A percentile compares a stretch with the other conserved stretches of the same genome.
These are phyloP conservation scores for Fagus sylvatica DNA, from an alignment of 306 rosid species.

Conservation along the genomic window DNA sequence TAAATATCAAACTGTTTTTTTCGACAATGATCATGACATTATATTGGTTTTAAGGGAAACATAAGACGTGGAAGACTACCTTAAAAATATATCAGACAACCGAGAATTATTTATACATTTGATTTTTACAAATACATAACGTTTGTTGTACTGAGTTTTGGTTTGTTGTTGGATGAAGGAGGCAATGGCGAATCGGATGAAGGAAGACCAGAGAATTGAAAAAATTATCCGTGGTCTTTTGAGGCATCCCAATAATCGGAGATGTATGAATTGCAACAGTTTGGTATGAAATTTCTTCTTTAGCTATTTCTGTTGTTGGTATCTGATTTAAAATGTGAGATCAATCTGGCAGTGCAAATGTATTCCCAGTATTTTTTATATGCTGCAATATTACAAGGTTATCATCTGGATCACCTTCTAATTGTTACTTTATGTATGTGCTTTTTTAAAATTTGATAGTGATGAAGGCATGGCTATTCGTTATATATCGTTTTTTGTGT, in stretches of 20 bases:
- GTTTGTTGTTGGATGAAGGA: slow-evolving; percentile 13
- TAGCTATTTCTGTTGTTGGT: not conserved
- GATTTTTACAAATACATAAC: not conserved
- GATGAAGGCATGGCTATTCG: not conserved
- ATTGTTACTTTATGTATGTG: not conserved
- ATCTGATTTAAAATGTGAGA: not conserved
- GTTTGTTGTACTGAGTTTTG: not conserved
- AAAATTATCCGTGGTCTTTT: slow-evolving; percentile 60
- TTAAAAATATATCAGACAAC: not conserved
- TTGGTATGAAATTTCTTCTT: slow-evolving; percentile 50
- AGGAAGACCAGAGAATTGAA: slow-evolving; percentile 74
- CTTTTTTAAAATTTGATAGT: not conserved
- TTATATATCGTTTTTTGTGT: not conserved
- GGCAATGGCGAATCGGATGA: slow-evolving; percentile 56
- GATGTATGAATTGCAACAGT: slow-evolving; percentile 85
- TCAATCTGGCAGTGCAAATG: not conserved
- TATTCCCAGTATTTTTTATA: not conserved
- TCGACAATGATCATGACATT: not conserved
- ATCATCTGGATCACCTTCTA: not conserved
- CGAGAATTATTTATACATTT: not conserved
- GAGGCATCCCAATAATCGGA: slow-evolving; percentile 71
- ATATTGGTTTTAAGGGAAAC: not conserved
- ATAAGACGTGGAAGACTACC: not conserved
- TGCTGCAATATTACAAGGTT: not conserved
- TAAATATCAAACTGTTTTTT: not conserved